Percentiles rank a stretch among this genome's conserved stretches.
These are phyloP conservation scores for Thalassiosira sp. DNA, from an alignment of 352 stramenopile species.

Conservation along the genomic window DNA sequence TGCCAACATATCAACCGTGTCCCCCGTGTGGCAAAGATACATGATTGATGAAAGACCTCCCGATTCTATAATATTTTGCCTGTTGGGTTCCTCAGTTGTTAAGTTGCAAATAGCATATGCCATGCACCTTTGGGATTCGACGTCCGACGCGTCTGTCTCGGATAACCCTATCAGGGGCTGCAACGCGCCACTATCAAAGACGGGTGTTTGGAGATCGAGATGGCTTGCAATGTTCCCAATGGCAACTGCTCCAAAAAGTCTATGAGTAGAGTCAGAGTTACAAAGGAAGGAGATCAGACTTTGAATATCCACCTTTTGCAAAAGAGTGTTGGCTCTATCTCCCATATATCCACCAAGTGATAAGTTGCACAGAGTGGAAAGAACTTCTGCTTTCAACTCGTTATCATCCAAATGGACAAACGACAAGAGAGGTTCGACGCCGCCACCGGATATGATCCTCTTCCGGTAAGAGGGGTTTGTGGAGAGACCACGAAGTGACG, in stretches of 20 bases:
- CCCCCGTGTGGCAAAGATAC: slow-evolving; percentile 90
- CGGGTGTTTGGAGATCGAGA: slow-evolving; percentile 69
- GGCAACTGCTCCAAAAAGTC: slow-evolving; percentile 93
- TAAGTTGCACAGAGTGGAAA: slow-evolving; percentile 95
- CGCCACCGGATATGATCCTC: slow-evolving; percentile 88
- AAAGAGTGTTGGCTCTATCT: slow-evolving; percentile 87
- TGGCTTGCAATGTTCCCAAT: slow-evolving; percentile 93
- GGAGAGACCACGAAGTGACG: slow-evolving; percentile 90
- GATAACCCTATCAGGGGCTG: slow-evolving; percentile 87
- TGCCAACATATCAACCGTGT: slow-evolving; percentile 87
- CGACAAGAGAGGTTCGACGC: slow-evolving; percentile 87
- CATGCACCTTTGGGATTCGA: slow-evolving; percentile 95
- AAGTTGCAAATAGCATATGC: slow-evolving; percentile 96
- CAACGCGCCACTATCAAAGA: slow-evolving; percentile 87
- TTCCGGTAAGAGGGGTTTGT: slow-evolving; percentile 87
- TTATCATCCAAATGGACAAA: slow-evolving; percentile 91
- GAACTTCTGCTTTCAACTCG: slow-evolving; percentile 94
- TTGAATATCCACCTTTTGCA: slow-evolving; percentile 89
- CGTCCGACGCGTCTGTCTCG: slow-evolving; percentile 84
- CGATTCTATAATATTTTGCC: slow-evolving; percentile 88
- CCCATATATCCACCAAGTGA: slow-evolving; percentile 93
- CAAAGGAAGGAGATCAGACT: slow-evolving; percentile 93
- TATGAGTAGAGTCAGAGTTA: slow-evolving; percentile 91
- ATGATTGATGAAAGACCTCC: slow-evolving; percentile 94
- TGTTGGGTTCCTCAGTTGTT: slow-evolving; percentile 85